Evolutionary conservation across 2,329 filamentous ascomycete genomes (phyloP).

Genomic region (Penicillium sp.): DNA sequence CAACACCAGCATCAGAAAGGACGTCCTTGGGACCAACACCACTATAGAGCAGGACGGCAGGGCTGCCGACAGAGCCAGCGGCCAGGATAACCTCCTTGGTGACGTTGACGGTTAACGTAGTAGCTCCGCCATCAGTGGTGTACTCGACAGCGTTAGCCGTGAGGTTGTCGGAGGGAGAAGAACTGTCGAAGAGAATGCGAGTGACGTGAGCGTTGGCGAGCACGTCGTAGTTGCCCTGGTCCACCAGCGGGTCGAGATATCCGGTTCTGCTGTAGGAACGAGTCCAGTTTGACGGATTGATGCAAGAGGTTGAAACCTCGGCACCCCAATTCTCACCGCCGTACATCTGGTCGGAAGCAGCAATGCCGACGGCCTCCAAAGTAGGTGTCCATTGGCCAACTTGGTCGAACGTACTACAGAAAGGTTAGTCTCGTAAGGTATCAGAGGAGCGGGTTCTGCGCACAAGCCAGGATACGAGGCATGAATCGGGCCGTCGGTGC

Average conservation of each 20-base stretch:
- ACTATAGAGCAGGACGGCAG: conserved; percentile 59
- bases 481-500: conserved; percentile 26
- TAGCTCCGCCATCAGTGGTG: conserved; percentile 28
- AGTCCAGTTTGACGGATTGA: conserved; percentile 37
- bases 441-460: background rate
- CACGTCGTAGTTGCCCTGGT: conserved; percentile 34
- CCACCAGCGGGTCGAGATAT: conserved; percentile 35
- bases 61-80: conserved; percentile 58
- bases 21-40: conserved; percentile 56
- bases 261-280: conserved; percentile 36
- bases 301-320: conserved; percentile 35
- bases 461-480: conserved; percentile 30
- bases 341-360: conserved; percentile 29
- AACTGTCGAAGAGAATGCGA: conserved; percentile 30
- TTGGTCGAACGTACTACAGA: conserved; percentile 28
- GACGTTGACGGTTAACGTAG: conserved; percentile 24
- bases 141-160: conserved; percentile 35
- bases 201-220: conserved; percentile 32
- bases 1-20: conserved; percentile 44
- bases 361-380: conserved; percentile 25
- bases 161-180: conserved; percentile 25
- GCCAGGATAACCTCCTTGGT: conserved; percentile 29
- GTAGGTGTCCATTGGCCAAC: conserved; percentile 27
- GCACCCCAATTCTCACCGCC: conserved; percentile 32
- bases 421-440: conserved; percentile 7